Base-by-base conservation (phyloP, 306 rosid genomes). In the Bauhinia variegata region DNA sequence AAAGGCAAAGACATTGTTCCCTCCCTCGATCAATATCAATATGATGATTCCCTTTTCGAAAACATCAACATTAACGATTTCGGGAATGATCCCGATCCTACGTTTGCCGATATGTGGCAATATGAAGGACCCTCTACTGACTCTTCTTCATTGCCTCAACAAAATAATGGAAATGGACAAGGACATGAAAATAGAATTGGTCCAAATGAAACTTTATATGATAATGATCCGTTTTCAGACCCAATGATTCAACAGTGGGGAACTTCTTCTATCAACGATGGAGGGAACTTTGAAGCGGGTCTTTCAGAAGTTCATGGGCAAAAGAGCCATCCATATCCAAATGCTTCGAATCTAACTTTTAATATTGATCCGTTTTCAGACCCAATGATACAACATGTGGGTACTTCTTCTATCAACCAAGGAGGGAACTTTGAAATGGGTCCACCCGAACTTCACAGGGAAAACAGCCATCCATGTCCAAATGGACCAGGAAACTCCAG, bases 391-490 rank as follows among this genome's bases (percentile, higher is more conserved):
- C 73, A n/a, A n/a, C n/a, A n/a, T n/a, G n/a, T n/a, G n/a, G n/a
- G n/a, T n/a, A n/a, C n/a, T n/a, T n/a, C n/a, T n/a, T n/a, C n/a
- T n/a, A n/a, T n/a, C n/a, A n/a, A n/a, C n/a, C n/a, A n/a, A n/a
- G n/a, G n/a, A n/a, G 57, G 56, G 44, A 59, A 38, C 59, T 60
- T 73, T 2, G 68, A 68, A 33, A 74, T 67, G 31, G 81, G 70
- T 17, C 72, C 83, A 7, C 76, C 77, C 6, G 11, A 30, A 30
- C 3, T 41, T 16, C 68, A 64, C 17, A 64, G 12, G 15, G 14
- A 50, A 52, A 23, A 23, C 28, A 57, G 15, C 3, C 57, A 3
- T 10, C 67, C n/a, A 9, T 19, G 3, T n/a, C 51, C 12, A 18
- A 11, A 8, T 6, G 17, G 13, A 4, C 67, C 6, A 39, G 54